Evolutionary conservation across 2,329 filamentous ascomycete genomes (phyloP), one percentile per base, ranked within the genome.

Genomic region (Sarocladium strictum): DNA sequence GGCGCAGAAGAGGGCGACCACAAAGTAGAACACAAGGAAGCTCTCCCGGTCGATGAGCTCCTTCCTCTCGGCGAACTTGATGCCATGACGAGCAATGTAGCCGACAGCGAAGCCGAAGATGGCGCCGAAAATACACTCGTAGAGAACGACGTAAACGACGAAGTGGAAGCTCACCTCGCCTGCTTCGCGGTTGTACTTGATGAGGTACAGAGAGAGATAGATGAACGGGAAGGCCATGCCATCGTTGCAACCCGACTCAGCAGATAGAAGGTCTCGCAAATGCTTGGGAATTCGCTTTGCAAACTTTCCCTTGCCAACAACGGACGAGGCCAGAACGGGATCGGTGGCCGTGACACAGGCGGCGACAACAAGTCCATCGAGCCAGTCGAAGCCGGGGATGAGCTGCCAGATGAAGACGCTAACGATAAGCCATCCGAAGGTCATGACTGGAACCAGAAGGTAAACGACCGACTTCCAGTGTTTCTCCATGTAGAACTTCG

Each of bases 171-270:
- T 81, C 40, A 96, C 89, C 54, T 88, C 71, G 47, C 73, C 72
- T 4, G 87, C 83, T 61, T 87, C 70, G 26, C 83, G 84, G 58
- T 86, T 77, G 68, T 93, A 96, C 60, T 87, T 84, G 60, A 97
- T 89, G 47, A 97, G 81, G 70, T 97, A 97, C 27, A 97, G 76
- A 1, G 89, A 86, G 27, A 99, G 79, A 68, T 99, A 99, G 64
- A 99, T 83, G 69, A 99, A 99, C 0, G 94, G 94, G 66, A 99
- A 99, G 1, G 94, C 94, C 94, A 99, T 99, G 72, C 94, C 94
- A 69, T 99, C 94, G 78, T 99, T 99, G 74, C 94, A 99, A 27
- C 94, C 94, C 7, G 94, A 99, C 72, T 99, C 94, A 55, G 92
- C 92, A 3, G 94, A 99, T 12, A 99, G 77, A 53, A 99, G 68